phyloP scores from a whole-genome alignment of 495 filamentous ascomycete genomes.

The Penicillium desertorum region DNA sequence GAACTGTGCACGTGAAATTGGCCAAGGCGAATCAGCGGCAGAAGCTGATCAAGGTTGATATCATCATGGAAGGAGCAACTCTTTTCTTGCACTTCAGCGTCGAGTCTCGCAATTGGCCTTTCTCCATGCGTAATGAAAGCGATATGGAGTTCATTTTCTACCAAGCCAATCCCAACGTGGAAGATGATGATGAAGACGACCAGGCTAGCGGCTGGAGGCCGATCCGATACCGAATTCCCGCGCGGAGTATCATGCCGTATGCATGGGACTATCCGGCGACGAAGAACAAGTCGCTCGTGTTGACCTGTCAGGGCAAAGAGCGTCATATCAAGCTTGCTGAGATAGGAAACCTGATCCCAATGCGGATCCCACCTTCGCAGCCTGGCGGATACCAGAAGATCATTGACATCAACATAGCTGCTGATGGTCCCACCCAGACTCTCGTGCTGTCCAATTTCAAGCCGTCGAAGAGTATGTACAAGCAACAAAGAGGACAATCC shows the following conservation, averaged over 20 bases:
- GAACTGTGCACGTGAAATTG: constrained; percentile 88
- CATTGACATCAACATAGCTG: constrained; percentile 93
- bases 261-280: constrained; percentile 98
- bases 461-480: constrained; percentile 89
- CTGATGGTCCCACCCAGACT: constrained; percentile 92
- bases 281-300: constrained; percentile 89
- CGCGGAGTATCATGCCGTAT: constrained; percentile 98
- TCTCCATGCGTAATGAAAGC: constrained; percentile 97
- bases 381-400: constrained; percentile 65
- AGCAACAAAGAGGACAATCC: constrained; percentile 63
- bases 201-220: constrained; percentile 77
- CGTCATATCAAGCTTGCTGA: constrained; percentile 91
- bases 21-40: constrained; percentile 87
- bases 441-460: constrained; percentile 94
- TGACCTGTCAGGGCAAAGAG: constrained; percentile 75
- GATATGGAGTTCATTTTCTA: constrained; percentile 94
- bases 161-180: constrained; percentile 75
- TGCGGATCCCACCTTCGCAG: constrained; percentile 68
- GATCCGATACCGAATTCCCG: constrained; percentile 88
- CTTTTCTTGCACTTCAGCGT: constrained; percentile 88
- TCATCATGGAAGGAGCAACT: constrained; percentile 87
- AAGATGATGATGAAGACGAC: constrained; percentile 85
- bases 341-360: constrained; percentile 90
- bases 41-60: constrained; percentile 80
- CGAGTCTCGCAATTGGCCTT: constrained; percentile 94